Conservation (phyloP, 1,139 yeast species). For the Arxiozyma slooffiae region DNA sequence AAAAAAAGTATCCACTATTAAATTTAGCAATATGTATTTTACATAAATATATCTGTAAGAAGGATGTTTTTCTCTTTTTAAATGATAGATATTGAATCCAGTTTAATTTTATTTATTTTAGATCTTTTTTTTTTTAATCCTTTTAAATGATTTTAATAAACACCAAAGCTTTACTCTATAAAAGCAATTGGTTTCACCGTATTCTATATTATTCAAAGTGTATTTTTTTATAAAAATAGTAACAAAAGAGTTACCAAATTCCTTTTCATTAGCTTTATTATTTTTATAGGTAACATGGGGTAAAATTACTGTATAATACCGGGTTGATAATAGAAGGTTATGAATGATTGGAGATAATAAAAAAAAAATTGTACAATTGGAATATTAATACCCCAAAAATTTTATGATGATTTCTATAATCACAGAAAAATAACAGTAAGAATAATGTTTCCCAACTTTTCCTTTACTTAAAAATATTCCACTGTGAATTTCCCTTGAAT, state of each 20-base stretch:
- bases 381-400: constrained; percentile 20
- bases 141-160: constrained; percentile 11
- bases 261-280: constrained; percentile 8
- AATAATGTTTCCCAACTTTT: constrained; percentile 14
- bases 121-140: constrained; percentile 12
- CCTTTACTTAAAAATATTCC: constrained; percentile 15
- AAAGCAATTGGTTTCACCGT: constrained; percentile 12
- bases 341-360: constrained; percentile 21
- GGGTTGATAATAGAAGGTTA: constrained; percentile 16
- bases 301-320: constrained; percentile 21
- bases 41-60: too few relatives aligned
- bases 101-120: constrained; percentile 10
- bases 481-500: constrained; percentile 10
- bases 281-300: constrained; percentile 12
- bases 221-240: constrained; percentile 7
- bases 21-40: too few relatives aligned
- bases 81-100: constrained; percentile 12
- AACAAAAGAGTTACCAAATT: constrained; percentile 4
- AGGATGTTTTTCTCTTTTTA: too few relatives aligned
- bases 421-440: constrained; percentile 17
- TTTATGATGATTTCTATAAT: constrained; percentile 10
- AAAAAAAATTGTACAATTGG: constrained; percentile 18
- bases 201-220: constrained; percentile 10
- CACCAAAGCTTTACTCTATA: constrained; percentile 19
- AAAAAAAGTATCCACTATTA: background rate